Conservation (phyloP, 2,329 filamentous ascomycete species). For the Aspergillus terreus region DNA sequence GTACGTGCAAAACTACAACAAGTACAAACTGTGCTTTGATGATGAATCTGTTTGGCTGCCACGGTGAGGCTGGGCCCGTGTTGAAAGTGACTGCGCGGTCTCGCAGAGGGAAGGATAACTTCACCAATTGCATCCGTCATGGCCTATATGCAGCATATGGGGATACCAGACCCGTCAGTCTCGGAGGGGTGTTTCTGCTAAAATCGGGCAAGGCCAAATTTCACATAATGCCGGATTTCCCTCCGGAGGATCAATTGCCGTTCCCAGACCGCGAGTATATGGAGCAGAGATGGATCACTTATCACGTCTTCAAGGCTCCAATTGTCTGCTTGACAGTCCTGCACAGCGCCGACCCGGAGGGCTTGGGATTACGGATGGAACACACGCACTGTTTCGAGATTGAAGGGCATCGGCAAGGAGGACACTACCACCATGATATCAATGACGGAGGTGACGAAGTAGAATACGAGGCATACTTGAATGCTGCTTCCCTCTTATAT, state of each 20-base stretch:
- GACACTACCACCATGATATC: conserved; percentile 46
- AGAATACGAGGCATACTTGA: neutral
- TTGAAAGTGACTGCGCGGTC: conserved; percentile 34
- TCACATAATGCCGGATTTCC: conserved; percentile 48
- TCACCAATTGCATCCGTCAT: neutral
- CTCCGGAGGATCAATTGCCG: conserved; percentile 18
- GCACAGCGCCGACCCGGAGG: conserved; percentile 41
- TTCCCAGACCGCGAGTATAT: conserved; percentile 29
- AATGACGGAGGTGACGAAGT: neutral
- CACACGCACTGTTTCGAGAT: conserved; percentile 47
- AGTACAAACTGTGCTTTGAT: conserved; percentile 40
- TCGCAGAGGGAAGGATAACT: conserved; percentile 11
- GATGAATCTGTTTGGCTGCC: conserved; percentile 42
- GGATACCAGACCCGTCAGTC: conserved; percentile 28
- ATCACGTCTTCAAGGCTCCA: conserved; percentile 34
- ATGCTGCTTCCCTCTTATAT: neutral
- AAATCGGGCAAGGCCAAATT: conserved; percentile 34
- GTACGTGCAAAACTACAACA: conserved; percentile 12
- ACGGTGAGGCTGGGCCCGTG: conserved; percentile 31
- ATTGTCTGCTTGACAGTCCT: conserved; percentile 42
- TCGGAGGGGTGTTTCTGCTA: conserved; percentile 43
- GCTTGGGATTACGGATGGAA: conserved; percentile 42
- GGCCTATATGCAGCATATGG: conserved; percentile 24
- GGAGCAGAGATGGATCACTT: conserved; percentile 38
- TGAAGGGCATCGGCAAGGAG: conserved; percentile 31